These are phyloP conservation scores for Macrolepiota albuminosa DNA, from an alignment of 768 basidiomycete species.

Conservation along the genomic window DNA sequence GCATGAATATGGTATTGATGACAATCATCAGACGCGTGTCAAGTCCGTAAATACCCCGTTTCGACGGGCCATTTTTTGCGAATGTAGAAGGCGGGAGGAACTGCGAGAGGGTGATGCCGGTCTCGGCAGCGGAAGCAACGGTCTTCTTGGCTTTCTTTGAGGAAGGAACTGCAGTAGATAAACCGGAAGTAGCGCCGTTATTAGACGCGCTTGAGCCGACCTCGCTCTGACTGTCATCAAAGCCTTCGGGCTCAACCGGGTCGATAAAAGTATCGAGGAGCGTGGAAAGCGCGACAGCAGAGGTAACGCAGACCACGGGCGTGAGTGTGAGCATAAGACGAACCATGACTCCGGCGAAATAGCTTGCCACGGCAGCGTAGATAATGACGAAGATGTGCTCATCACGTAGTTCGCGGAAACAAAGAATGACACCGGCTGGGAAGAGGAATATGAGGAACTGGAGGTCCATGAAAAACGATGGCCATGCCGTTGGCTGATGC, in stretches of 20 bases:
- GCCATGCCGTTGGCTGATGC: constrained; percentile 99
- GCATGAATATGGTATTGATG: constrained; percentile 68
- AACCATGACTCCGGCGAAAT: constrained; percentile 99
- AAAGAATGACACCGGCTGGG: constrained; percentile 92
- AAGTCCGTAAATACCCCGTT: constrained; percentile 74
- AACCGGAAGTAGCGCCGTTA: constrained; percentile 15
- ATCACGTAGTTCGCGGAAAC: constrained; percentile 91
- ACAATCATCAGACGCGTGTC: constrained; percentile 80
- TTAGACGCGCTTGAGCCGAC: background rate
- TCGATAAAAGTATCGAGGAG: constrained; percentile 90
- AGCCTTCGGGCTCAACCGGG: constrained; percentile 58
- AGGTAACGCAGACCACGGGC: constrained; percentile 91
- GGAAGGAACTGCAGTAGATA: constrained; percentile 26
- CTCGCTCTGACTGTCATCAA: constrained; percentile 27
- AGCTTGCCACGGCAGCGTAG: constrained; percentile 92
- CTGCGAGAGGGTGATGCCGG: constrained; percentile 30
- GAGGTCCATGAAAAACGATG: constrained; percentile 99
- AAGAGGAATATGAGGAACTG: constrained; percentile 97
- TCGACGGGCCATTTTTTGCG: constrained; percentile 30
- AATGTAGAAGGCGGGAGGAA: constrained; percentile 31
- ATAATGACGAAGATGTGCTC: constrained; percentile 99
- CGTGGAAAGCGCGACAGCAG: constrained; percentile 86
- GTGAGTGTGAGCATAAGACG: constrained; percentile 97
- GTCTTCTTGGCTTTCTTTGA: constrained; percentile 62
- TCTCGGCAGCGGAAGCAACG: constrained; percentile 29